Conservation (phyloP, 2,329 filamentous ascomycete genomes). For the Neofusicoccum ribis region DNA sequence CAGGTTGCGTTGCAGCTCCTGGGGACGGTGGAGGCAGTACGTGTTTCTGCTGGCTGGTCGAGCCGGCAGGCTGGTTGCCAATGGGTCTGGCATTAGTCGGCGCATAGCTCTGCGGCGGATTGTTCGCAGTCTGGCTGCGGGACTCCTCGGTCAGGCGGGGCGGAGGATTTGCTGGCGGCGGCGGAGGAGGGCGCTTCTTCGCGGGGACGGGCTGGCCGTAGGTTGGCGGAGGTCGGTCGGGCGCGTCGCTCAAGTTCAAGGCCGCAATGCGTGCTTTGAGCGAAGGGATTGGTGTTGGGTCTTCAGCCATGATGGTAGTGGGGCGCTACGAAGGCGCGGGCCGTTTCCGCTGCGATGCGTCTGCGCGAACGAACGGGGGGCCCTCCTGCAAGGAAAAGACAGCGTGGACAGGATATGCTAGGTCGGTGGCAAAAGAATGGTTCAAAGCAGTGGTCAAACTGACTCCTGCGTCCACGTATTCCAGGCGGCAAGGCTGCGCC, state of each 20-base stretch:
- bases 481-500: constrained; percentile 7
- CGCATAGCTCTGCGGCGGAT: constrained; percentile 41
- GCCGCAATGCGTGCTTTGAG: constrained; percentile 51
- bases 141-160: constrained; percentile 34
- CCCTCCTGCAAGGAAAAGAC: not conserved
- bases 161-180: constrained; percentile 39
- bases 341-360: constrained; percentile 9
- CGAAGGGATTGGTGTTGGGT: constrained; percentile 25
- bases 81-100: constrained; percentile 32
- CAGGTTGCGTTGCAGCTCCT: constrained; percentile 30
- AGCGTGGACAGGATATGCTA: not conserved
- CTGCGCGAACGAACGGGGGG: constrained; percentile 39
- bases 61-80: constrained; percentile 41
- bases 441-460: not conserved
- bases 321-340: constrained; percentile 10
- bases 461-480: not conserved
- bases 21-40: constrained; percentile 10
- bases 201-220: constrained; percentile 36
- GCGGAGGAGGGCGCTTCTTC: constrained; percentile 38
- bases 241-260: constrained; percentile 49
- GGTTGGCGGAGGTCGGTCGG: constrained; percentile 37
- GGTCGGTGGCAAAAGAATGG: not conserved
- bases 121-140: constrained; percentile 41
- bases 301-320: constrained; percentile 29
- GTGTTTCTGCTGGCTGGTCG: constrained; percentile 21